phyloP scores from a whole-genome alignment of 257 asterid species.

The Knoxia roxburghii region DNA sequence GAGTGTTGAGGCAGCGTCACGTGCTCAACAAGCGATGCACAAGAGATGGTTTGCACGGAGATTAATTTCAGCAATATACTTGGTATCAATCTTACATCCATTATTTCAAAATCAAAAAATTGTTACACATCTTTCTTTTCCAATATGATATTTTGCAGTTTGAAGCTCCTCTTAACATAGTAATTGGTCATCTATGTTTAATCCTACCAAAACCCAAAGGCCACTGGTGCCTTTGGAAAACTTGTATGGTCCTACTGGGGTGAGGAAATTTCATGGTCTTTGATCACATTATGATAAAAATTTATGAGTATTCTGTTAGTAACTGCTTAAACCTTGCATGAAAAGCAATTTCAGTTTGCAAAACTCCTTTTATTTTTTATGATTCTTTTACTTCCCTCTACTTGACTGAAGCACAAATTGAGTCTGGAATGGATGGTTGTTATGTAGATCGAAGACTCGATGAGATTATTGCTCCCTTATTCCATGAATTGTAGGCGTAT shows the following conservation, averaged over 20 bases:
- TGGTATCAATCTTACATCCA: constrained; percentile 41
- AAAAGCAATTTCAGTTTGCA: too few species aligned
- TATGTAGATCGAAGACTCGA: too few species aligned
- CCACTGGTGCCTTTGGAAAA: not conserved
- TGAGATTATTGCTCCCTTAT: too few species aligned
- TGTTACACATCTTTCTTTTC: not conserved
- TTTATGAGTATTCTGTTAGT: too few species aligned
- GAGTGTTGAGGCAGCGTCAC: constrained; percentile 66
- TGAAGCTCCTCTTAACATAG: too few species aligned
- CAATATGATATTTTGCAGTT: not conserved
- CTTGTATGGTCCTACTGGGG: not conserved
- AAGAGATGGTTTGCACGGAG: constrained; percentile 97
- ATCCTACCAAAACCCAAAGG: not conserved
- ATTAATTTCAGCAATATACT: constrained; percentile 85
- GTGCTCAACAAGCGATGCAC: constrained; percentile 97
- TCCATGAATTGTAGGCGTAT: too few species aligned
- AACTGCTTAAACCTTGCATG: too few species aligned
- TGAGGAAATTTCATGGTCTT: not conserved
- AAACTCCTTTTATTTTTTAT: too few species aligned
- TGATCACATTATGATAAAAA: not conserved
- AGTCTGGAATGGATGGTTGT: too few species aligned
- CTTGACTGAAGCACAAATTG: too few species aligned
- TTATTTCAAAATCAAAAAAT: not conserved
- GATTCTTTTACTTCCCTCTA: too few species aligned
- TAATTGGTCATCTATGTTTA: too few species aligned